Evolutionary conservation across 768 basidiomycete genomes (phyloP).

Genomic region (Pholiota conissans): DNA sequence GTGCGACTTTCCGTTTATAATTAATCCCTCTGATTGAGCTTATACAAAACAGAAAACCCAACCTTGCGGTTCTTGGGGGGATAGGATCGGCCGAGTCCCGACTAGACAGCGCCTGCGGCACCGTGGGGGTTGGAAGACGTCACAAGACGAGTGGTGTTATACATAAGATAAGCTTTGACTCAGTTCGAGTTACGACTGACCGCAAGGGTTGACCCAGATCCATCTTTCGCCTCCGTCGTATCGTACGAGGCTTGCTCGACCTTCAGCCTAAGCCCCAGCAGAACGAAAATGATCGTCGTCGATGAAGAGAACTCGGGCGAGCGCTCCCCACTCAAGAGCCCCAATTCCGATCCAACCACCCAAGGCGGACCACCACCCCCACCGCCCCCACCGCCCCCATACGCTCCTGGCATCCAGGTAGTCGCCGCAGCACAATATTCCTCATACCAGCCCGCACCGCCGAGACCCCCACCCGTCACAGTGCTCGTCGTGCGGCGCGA

Average conservation of each 20-base stretch:
- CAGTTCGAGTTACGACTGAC: not conserved
- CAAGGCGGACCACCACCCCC: not conserved
- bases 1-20: no score
- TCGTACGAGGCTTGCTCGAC: not conserved
- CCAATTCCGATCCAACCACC: not conserved
- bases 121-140: not conserved
- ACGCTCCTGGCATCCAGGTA: no score
- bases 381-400: slow-evolving; percentile 1
- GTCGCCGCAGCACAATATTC: not conserved
- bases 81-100: no score
- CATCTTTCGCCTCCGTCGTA: not conserved
- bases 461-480: not conserved
- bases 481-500: not conserved
- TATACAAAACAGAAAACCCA: no score
- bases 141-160: not conserved
- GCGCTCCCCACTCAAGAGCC: slow-evolving; percentile 22
- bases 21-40: no score
- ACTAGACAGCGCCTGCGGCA: not conserved
- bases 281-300: slow-evolving; percentile 1
- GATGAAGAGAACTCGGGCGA: slow-evolving; percentile 12
- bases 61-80: no score
- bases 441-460: not conserved
- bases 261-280: not conserved
- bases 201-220: not conserved
- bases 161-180: not conserved